These are phyloP conservation scores for Acer saccharum DNA, from an alignment of 345 rosid species.

Conservation along the genomic window DNA sequence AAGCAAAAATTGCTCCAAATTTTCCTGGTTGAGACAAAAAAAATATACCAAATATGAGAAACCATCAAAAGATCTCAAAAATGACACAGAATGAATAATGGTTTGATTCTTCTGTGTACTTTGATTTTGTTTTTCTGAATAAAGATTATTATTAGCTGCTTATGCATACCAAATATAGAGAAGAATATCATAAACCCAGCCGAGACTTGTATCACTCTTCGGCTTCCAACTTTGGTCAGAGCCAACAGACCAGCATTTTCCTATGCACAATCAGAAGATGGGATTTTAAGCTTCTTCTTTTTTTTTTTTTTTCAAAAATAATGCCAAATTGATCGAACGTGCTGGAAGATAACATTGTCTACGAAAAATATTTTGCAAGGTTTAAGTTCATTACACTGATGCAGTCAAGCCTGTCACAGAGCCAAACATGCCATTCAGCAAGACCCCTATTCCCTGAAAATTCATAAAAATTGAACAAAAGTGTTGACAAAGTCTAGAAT, in stretches of 20 bases:
- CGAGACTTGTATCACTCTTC: constrained; percentile 79
- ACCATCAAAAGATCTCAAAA: not conserved
- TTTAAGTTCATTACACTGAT: constrained; percentile 52
- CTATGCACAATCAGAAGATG: constrained; percentile 28
- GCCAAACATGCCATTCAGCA: constrained; percentile 59
- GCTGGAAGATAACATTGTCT: not conserved
- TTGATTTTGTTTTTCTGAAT: no score
- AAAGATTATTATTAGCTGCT: no score
- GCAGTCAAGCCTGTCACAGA: constrained; percentile 58
- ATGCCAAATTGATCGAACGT: not conserved
- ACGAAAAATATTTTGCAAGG: not conserved
- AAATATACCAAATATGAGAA: not conserved
- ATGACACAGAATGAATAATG: no score
- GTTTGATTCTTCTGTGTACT: no score
- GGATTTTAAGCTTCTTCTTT: not conserved
- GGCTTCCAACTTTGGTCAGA: constrained; percentile 72
- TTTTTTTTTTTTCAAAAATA: not conserved
- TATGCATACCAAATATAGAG: constrained; percentile 59
- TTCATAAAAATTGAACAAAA: constrained; percentile 3
- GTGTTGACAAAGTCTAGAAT: not conserved
- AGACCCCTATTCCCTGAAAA: constrained; percentile 67
- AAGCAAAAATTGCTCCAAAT: constrained; percentile 69
- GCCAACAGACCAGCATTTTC: constrained; percentile 80
- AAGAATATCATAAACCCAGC: constrained; percentile 74
- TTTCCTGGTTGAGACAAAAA: constrained; percentile 39